A percentile compares a stretch with the other conserved stretches of the same genome.
These are phyloP conservation scores for Cytospora paraplurivora DNA, from an alignment of 2,329 filamentous ascomycete species.

Conservation along the genomic window DNA sequence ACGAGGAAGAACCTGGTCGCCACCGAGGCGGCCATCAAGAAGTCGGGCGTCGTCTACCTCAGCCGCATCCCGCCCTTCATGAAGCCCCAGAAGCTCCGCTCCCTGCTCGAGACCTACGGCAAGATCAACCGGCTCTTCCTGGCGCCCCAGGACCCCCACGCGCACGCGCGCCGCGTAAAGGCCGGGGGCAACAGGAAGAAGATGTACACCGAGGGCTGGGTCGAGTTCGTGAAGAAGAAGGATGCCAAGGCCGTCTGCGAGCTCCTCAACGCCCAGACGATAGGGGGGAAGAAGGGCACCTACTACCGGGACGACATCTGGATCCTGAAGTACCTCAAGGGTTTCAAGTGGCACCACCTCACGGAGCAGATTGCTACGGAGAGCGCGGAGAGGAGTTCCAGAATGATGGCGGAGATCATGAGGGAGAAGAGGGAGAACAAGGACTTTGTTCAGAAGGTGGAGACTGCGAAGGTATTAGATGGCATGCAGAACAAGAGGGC, in stretches of 20 bases:
- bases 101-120: constrained; percentile 74
- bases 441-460: constrained; percentile 77
- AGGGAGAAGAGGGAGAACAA: constrained; percentile 79
- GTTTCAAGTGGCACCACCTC: constrained; percentile 78
- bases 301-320: constrained; percentile 87
- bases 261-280: constrained; percentile 73
- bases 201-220: constrained; percentile 82
- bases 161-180: constrained; percentile 67
- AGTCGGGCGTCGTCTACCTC: constrained; percentile 80
- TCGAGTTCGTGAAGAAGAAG: constrained; percentile 76
- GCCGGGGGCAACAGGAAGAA: constrained; percentile 82
- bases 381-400: constrained; percentile 75
- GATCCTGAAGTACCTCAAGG: constrained; percentile 79
- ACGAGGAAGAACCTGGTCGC: constrained; percentile 69
- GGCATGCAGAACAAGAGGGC: constrained; percentile 67
- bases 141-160: constrained; percentile 70
- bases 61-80: constrained; percentile 86
- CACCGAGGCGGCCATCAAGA: constrained; percentile 65
- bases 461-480: constrained; percentile 77
- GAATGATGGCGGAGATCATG: constrained; percentile 76
- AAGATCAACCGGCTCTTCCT: constrained; percentile 77
- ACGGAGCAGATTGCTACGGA: constrained; percentile 80
- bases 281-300: constrained; percentile 80
- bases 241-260: constrained; percentile 78
- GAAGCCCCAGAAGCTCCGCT: constrained; percentile 77